These are phyloP conservation scores for Penicillium sumatraense DNA, from an alignment of 2,329 filamentous ascomycete genomes.

Conservation along the genomic window DNA sequence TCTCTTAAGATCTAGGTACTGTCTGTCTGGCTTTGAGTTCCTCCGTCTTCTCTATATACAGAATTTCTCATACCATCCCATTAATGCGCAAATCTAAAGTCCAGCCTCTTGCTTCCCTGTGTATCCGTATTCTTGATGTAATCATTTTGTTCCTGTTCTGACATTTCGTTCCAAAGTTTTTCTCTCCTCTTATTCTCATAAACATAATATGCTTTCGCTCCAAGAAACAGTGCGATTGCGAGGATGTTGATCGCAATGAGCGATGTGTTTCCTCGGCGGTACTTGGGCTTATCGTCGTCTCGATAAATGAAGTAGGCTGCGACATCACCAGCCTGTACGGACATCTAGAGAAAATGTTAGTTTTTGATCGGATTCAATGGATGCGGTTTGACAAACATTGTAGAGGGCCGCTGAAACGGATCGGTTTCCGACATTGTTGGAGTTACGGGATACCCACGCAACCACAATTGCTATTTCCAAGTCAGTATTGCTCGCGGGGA, in stretches of 20 bases:
- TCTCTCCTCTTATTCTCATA: slow-evolving; percentile 45
- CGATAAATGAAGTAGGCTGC: slow-evolving; percentile 55
- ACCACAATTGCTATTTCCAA: slow-evolving; percentile 57
- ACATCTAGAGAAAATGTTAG: slow-evolving; percentile 26
- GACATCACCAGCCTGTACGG: slow-evolving; percentile 37
- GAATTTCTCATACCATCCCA: too few species aligned
- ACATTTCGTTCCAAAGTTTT: slow-evolving; percentile 35
- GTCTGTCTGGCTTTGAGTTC: too few species aligned
- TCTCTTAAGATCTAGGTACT: too few species aligned
- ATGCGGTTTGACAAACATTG: slow-evolving; percentile 44
- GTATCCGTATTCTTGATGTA: slow-evolving; percentile 54
- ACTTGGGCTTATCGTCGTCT: slow-evolving; percentile 57
- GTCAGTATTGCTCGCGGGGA: slow-evolving; percentile 1
- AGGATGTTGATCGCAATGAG: slow-evolving; percentile 49
- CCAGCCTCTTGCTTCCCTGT: slow-evolving; percentile 20
- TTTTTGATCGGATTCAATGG: neutral
- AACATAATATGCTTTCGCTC: slow-evolving; percentile 35
- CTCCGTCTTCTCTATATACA: too few species aligned
- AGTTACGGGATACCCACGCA: slow-evolving; percentile 65
- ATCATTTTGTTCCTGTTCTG: slow-evolving; percentile 21
- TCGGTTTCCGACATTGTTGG: slow-evolving; percentile 64
- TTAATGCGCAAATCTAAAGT: neutral
- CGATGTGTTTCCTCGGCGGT: slow-evolving; percentile 58
- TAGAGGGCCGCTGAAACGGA: slow-evolving; percentile 67
- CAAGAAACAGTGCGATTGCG: slow-evolving; percentile 52